Evolutionary conservation across 192 early-diverging fungal genomes (phyloP).

Genomic region (Mortierella antarctica): DNA sequence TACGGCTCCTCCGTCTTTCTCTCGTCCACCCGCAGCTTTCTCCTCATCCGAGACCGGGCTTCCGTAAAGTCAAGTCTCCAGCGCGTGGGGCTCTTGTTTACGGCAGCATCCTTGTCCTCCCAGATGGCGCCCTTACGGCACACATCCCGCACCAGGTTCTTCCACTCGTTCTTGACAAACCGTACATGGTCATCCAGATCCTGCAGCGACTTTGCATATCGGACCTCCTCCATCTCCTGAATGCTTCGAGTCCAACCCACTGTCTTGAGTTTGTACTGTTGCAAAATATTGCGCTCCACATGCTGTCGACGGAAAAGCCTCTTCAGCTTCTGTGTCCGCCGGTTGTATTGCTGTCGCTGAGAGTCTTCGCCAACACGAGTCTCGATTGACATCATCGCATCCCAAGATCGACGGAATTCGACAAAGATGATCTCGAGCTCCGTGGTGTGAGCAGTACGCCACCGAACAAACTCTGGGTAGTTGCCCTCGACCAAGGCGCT

Average conservation of each 20-base stretch:
- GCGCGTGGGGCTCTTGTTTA: conserved; percentile 29
- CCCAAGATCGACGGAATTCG: conserved; percentile 70
- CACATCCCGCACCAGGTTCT: conserved; percentile 60
- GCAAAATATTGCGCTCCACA: conserved; percentile 59
- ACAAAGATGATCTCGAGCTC: conserved; percentile 68
- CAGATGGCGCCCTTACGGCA: conserved; percentile 71
- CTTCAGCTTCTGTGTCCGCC: conserved; percentile 64
- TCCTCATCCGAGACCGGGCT: conserved; percentile 56
- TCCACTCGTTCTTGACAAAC: conserved; percentile 71
- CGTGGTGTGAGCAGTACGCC: conserved; percentile 62
- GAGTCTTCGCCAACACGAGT: conserved; percentile 62
- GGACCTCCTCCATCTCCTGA: conserved; percentile 65
- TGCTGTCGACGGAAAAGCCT: conserved; percentile 54
- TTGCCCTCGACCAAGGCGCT: conserved; percentile 57
- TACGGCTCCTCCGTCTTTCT: conserved; percentile 48
- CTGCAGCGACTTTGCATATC: conserved; percentile 67
- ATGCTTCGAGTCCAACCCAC: conserved; percentile 64
- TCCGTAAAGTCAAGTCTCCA: conserved; percentile 74
- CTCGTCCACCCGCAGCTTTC: conserved; percentile 39
- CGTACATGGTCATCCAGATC: conserved; percentile 69
- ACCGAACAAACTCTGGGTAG: conserved; percentile 62
- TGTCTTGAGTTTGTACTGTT: conserved; percentile 65
- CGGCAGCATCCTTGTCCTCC: conserved; percentile 55
- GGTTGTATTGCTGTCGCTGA: conserved; percentile 56
- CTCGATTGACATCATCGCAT: conserved; percentile 62